These are phyloP conservation scores for Kwoniella botswanensis DNA, from an alignment of 768 basidiomycete species.

Conservation along the genomic window DNA sequence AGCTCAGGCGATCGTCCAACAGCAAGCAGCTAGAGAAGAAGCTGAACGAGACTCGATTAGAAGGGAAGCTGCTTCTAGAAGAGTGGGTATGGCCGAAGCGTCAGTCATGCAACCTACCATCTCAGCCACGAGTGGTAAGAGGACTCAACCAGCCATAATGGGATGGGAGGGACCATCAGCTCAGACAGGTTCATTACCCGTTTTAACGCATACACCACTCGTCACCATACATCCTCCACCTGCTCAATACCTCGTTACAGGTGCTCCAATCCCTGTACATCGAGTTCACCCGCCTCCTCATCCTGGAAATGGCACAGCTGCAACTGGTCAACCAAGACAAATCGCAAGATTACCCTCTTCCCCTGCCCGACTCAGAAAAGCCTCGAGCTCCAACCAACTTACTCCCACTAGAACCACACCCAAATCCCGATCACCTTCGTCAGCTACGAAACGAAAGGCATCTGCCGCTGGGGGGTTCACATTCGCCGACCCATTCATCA, in stretches of 20 bases:
- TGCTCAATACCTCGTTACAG: conserved; percentile 23
- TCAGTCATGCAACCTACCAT: conserved; percentile 41
- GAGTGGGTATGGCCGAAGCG: conserved; percentile 45
- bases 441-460: conserved; percentile 20
- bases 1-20: conserved; percentile 45
- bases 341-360: conserved; percentile 42
- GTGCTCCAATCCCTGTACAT: conserved; percentile 18
- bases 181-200: conserved; percentile 27
- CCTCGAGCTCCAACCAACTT: conserved; percentile 2
- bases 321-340: conserved; percentile 23
- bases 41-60: conserved; percentile 31
- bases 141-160: conserved; percentile 33
- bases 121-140: background rate
- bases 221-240: conserved; percentile 50
- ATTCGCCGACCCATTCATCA: conserved; percentile 57
- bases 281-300: conserved; percentile 49
- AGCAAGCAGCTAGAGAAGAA: conserved; percentile 42
- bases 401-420: conserved; percentile 30
- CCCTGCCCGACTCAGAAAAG: conserved; percentile 26
- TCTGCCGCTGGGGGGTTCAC: conserved; percentile 38
- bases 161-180: conserved; percentile 49
- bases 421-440: conserved; percentile 41
- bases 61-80: conserved; percentile 29
- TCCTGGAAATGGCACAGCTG: conserved; percentile 4
- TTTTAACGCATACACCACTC: conserved; percentile 35